A percentile compares a stretch with the other conserved stretches of the same genome.
phyloP scores from a whole-genome alignment of 495 filamentous ascomycete genomes.

The Durotheca rogersii region DNA sequence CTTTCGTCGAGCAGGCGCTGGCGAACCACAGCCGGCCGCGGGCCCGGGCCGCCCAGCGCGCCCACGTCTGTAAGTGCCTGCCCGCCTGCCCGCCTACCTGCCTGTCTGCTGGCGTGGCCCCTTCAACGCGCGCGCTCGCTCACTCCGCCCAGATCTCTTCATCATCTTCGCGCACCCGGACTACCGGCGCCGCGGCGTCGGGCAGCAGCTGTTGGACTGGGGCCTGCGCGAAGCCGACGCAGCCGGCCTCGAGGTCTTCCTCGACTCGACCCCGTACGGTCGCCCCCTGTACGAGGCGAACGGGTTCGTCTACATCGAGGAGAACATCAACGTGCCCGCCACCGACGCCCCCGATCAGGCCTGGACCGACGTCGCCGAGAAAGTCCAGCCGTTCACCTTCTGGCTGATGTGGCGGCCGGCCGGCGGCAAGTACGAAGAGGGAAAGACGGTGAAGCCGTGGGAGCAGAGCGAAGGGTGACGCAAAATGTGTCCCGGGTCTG shows the following conservation, averaged over 20 bases:
- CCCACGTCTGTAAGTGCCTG: constrained; percentile 37
- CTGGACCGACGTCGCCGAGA: constrained; percentile 34
- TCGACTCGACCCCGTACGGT: constrained; percentile 33
- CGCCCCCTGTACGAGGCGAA: constrained; percentile 39
- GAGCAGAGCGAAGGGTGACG: constrained; percentile 2
- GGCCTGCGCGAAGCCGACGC: constrained; percentile 39
- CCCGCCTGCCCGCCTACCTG: too few species aligned
- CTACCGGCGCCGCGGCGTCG: constrained; percentile 35
- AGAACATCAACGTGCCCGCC: constrained; percentile 22
- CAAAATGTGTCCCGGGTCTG: neutral
- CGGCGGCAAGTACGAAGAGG: constrained; percentile 34
- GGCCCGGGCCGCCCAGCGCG: constrained; percentile 25
- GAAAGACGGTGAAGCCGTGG: constrained; percentile 19
- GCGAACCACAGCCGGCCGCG: constrained; percentile 26
- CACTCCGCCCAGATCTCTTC: constrained; percentile 30
- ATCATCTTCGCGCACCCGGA: constrained; percentile 36
- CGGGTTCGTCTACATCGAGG: constrained; percentile 31
- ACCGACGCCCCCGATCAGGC: constrained; percentile 34
- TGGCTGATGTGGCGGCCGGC: constrained; percentile 39
- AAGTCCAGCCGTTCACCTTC: constrained; percentile 29
- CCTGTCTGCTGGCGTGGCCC: too few species aligned
- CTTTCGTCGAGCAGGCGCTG: constrained; percentile 31
- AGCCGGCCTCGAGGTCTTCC: constrained; percentile 38
- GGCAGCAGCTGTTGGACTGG: constrained; percentile 40
- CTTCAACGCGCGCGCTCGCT: too few species aligned